These are phyloP conservation scores for Nicotiana obtusifolia DNA, from an alignment of 257 asterid genomes.

Conservation along the genomic window DNA sequence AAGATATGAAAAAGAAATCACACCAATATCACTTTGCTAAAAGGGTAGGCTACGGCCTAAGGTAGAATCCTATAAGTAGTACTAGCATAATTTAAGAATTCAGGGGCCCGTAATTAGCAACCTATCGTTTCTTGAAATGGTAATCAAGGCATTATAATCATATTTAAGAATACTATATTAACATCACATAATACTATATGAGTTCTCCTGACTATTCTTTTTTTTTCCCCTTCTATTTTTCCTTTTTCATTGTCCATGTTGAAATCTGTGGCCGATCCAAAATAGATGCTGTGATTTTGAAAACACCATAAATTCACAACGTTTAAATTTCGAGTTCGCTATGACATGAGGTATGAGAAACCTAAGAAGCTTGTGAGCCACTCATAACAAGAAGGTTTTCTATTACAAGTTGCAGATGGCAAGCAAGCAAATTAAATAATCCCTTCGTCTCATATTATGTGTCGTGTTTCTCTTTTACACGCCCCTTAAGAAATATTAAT, in stretches of 20 bases:
- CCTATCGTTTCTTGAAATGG: neutral
- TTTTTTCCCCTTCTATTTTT: too few species aligned
- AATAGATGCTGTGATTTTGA: too few species aligned
- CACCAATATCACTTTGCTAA: neutral
- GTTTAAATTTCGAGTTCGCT: neutral
- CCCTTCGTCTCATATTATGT: too few species aligned
- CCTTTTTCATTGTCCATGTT: too few species aligned
- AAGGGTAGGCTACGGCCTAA: neutral
- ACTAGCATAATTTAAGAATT: neutral
- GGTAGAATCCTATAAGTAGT: neutral
- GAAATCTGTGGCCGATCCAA: too few species aligned
- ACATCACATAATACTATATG: too few species aligned
- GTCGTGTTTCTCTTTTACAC: too few species aligned
- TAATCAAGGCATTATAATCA: neutral
- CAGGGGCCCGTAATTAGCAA: neutral
- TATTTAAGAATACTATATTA: neutral
- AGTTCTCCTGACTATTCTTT: neutral
- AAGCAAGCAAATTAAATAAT: neutral
- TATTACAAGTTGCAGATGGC: neutral
- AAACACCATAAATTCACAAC: neutral
- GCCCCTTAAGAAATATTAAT: too few species aligned
- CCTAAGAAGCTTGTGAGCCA: too few species aligned
- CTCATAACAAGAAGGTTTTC: neutral
- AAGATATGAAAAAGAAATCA: neutral
- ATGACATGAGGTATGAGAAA: too few species aligned